These are phyloP conservation scores for Caloboletus inedulis DNA, from an alignment of 1,284 basidiomycete genomes.

Conservation along the genomic window DNA sequence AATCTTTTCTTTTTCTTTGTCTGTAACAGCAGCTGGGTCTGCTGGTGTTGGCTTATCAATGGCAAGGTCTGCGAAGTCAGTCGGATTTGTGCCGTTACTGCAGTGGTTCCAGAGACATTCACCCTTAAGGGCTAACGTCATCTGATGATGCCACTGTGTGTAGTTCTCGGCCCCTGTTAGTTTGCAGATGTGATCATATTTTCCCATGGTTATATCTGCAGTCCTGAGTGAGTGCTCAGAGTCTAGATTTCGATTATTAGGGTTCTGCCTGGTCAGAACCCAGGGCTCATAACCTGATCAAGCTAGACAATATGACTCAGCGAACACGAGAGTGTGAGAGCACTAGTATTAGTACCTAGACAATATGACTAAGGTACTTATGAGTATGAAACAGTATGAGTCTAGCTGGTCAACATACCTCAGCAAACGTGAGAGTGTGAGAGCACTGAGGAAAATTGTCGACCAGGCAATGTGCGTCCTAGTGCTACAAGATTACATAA, in stretches of 20 bases:
- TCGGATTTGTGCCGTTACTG: background rate
- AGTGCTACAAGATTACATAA: no score
- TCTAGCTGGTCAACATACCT: no score
- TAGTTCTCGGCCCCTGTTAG: background rate
- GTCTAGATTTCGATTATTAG: no score
- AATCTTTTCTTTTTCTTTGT: background rate
- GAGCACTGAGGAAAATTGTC: no score
- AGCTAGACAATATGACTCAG: no score
- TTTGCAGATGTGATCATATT: constrained; percentile 3
- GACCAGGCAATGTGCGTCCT: no score
- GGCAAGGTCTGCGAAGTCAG: background rate
- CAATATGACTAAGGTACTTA: no score
- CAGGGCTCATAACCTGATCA: background rate
- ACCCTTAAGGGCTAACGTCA: background rate
- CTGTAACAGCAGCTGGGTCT: background rate
- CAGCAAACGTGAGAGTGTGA: no score
- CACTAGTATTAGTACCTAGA: no score
- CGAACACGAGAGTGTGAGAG: no score
- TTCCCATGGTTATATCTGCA: background rate
- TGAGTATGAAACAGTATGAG: no score
- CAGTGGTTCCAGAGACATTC: background rate
- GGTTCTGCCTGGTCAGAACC: no score
- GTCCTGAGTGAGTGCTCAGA: background rate
- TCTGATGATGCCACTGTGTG: background rate
- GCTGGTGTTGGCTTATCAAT: background rate